phyloP scores from a whole-genome alignment of 2,329 filamentous ascomycete genomes.

The Dactylellina leptospora region DNA sequence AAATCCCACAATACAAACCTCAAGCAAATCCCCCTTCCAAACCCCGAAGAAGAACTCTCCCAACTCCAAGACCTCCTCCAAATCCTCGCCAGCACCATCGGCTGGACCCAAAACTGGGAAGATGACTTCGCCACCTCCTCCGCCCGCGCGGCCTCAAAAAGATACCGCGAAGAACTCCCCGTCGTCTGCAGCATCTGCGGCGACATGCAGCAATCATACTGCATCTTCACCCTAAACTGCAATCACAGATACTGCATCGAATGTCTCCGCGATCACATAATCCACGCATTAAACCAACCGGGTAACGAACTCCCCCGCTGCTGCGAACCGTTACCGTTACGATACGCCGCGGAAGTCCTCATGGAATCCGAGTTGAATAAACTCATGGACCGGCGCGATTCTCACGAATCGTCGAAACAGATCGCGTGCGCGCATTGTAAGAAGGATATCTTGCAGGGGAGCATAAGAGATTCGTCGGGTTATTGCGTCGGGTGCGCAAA shows the following conservation, averaged over 20 bases:
- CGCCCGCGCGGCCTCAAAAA: slow-evolving; percentile 32
- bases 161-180: slow-evolving; percentile 37
- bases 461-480: slow-evolving; percentile 35
- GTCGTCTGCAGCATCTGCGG: slow-evolving; percentile 47
- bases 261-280: slow-evolving; percentile 40
- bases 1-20: background rate
- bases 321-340: slow-evolving; percentile 38
- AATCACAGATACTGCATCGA: slow-evolving; percentile 44
- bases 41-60: slow-evolving; percentile 42
- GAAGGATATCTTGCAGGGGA: slow-evolving; percentile 36
- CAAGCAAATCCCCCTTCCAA: background rate
- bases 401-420: slow-evolving; percentile 41
- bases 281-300: slow-evolving; percentile 34
- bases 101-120: slow-evolving; percentile 40
- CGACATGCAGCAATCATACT: slow-evolving; percentile 35
- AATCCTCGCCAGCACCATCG: slow-evolving; percentile 25
- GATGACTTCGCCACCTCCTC: slow-evolving; percentile 36
- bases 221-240: slow-evolving; percentile 38
- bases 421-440: slow-evolving; percentile 37
- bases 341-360: slow-evolving; percentile 44
- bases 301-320: slow-evolving; percentile 38
- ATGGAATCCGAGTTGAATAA: slow-evolving; percentile 33
- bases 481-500: slow-evolving; percentile 51
- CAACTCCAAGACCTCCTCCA: slow-evolving; percentile 48
- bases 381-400: slow-evolving; percentile 34